phyloP scores from a whole-genome alignment of 176 grass and related monocot species.

The Aegilops umbellulata region DNA sequence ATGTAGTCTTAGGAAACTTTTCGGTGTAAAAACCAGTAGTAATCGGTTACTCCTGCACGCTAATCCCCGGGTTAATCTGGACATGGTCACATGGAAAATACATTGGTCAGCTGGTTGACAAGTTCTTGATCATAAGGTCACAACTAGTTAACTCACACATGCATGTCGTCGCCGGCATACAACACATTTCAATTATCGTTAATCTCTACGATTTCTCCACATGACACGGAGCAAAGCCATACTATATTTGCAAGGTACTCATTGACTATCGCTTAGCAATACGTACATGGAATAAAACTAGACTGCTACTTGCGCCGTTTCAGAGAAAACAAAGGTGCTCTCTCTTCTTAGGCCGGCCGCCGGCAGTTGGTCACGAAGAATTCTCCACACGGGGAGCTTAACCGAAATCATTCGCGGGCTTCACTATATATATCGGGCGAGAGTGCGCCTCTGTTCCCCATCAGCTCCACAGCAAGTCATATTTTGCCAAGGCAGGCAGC shows the following conservation, averaged over 20 bases:
- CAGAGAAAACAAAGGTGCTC: neutral
- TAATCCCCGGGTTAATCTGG: neutral
- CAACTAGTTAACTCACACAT: too few species aligned
- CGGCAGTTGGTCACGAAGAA: neutral
- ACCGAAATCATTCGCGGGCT: neutral
- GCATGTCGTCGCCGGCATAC: too few species aligned
- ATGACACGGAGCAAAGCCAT: neutral
- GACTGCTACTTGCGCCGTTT: neutral
- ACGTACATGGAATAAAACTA: neutral
- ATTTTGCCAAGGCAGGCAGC: too few species aligned
- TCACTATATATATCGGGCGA: slow-evolving; percentile 24
- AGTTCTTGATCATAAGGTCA: slow-evolving; percentile 1
- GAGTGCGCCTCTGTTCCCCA: neutral
- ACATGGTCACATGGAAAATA: neutral
- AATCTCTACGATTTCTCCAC: neutral
- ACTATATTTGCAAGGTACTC: neutral
- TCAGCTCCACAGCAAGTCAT: neutral
- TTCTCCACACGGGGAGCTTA: neutral
- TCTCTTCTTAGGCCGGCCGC: neutral
- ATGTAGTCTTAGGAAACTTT: neutral
- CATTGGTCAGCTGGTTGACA: slow-evolving; percentile 11
- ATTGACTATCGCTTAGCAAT: neutral
- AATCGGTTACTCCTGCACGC: neutral
- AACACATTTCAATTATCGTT: too few species aligned
- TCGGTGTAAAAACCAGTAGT: neutral